Percentiles rank a stretch among this genome's conserved stretches.
phyloP scores from a whole-genome alignment of 495 filamentous ascomycete genomes.

The Aspergillus panamensis region DNA sequence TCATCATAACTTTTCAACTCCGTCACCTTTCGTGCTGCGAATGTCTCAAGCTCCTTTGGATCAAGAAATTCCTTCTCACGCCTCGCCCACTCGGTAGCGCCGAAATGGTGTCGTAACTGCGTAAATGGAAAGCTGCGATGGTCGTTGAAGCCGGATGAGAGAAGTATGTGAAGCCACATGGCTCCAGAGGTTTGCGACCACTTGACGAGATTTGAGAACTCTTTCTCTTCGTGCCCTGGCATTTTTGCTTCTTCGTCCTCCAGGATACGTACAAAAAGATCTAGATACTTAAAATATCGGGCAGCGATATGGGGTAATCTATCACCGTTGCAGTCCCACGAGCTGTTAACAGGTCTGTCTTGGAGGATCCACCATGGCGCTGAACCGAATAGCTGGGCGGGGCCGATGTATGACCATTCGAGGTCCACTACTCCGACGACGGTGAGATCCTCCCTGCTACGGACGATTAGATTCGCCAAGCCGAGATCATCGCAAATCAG shows the following conservation, averaged over 20 bases:
- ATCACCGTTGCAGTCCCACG: slow-evolving; percentile 26
- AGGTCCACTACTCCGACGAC: slow-evolving; percentile 36
- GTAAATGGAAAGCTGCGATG: slow-evolving; percentile 29
- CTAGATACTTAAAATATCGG: slow-evolving; percentile 32
- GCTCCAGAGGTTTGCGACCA: slow-evolving; percentile 29
- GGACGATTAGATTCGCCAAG: slow-evolving; percentile 35
- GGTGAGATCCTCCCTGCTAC: slow-evolving; percentile 28
- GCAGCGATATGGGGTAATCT: slow-evolving; percentile 22
- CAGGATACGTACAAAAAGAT: slow-evolving; percentile 29
- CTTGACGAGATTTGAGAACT: slow-evolving; percentile 32
- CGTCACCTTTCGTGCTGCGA: slow-evolving; percentile 21
- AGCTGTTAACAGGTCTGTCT: slow-evolving; percentile 26
- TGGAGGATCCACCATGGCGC: slow-evolving; percentile 38
- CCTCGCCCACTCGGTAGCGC: slow-evolving; percentile 26
- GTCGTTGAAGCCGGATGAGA: slow-evolving; percentile 32
- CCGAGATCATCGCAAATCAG: slow-evolving; percentile 38
- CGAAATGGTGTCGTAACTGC: slow-evolving; percentile 29
- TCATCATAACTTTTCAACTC: slow-evolving; percentile 29
- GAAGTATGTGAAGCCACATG: slow-evolving; percentile 37
- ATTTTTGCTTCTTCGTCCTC: slow-evolving; percentile 36
- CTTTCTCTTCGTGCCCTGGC: slow-evolving; percentile 24
- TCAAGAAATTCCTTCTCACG: slow-evolving; percentile 22
- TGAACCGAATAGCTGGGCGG: slow-evolving; percentile 34
- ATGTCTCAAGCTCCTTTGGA: slow-evolving; percentile 18
- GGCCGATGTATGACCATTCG: slow-evolving; percentile 37